Conservation (phyloP, 176 grass and related monocot species). For the Ensete ventricosum region DNA sequence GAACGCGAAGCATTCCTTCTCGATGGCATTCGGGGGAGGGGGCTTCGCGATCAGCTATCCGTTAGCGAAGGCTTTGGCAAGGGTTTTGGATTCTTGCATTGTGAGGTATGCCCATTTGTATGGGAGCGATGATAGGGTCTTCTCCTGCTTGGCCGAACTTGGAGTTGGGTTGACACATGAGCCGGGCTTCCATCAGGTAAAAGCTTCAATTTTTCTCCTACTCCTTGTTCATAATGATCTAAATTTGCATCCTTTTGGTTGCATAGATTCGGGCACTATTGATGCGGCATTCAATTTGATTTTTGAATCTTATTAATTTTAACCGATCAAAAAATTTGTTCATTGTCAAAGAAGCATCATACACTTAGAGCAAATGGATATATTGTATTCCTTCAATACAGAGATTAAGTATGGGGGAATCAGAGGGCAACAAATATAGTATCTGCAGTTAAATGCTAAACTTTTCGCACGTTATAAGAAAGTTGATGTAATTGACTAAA, state of each 20-base stretch:
- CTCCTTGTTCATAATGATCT: background rate
- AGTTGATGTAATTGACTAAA: too few relatives aligned
- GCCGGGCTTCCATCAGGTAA: slow-evolving; percentile 89
- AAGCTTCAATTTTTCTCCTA: background rate
- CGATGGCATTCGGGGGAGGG: slow-evolving; percentile 67
- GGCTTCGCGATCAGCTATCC: slow-evolving; percentile 83
- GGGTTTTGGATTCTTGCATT: slow-evolving; percentile 59
- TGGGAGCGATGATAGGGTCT: slow-evolving; percentile 74
- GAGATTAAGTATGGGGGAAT: too few relatives aligned
- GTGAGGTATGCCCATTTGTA: slow-evolving; percentile 86
- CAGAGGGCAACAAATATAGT: too few relatives aligned
- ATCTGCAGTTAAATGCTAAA: too few relatives aligned
- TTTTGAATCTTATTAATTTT: background rate
- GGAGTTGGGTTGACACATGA: slow-evolving; percentile 84
- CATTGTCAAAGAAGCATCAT: background rate
- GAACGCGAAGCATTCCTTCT: slow-evolving; percentile 66
- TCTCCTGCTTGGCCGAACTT: slow-evolving; percentile 72
- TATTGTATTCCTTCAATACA: too few relatives aligned
- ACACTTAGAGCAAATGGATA: too few relatives aligned
- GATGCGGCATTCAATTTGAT: background rate
- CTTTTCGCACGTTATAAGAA: too few relatives aligned
- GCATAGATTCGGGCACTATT: background rate
- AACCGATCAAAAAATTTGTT: background rate
- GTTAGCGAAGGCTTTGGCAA: slow-evolving; percentile 53
- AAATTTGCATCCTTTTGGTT: slow-evolving; percentile 5